phyloP scores from a whole-genome alignment of 352 stramenopile species.

The Thraustotheca clavata region DNA sequence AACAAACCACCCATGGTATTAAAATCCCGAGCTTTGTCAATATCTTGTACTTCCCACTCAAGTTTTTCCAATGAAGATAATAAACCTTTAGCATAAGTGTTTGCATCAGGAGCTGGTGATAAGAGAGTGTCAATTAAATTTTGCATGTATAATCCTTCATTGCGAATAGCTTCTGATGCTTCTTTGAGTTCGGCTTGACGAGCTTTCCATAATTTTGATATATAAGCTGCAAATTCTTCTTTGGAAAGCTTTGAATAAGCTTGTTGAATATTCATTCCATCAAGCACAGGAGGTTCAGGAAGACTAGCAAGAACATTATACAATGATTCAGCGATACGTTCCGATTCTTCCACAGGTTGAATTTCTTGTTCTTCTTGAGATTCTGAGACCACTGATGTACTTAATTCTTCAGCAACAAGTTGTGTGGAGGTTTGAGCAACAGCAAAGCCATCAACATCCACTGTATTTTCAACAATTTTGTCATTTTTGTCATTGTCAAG shows the following conservation, averaged over 20 bases:
- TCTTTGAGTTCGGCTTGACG: constrained; percentile 74
- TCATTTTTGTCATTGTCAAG: constrained; percentile 36
- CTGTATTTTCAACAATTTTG: constrained; percentile 24
- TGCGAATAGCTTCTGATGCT: constrained; percentile 62
- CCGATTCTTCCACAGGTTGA: constrained; percentile 34
- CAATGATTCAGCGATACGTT: constrained; percentile 84
- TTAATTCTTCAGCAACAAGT: background rate
- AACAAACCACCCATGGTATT: constrained; percentile 78
- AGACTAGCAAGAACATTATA: constrained; percentile 72
- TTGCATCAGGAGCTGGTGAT: constrained; percentile 47
- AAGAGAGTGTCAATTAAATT: constrained; percentile 61
- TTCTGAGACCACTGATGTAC: too few relatives aligned
- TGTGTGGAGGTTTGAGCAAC: too few relatives aligned
- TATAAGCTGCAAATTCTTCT: constrained; percentile 60
- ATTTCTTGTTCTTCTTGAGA: constrained; percentile 26
- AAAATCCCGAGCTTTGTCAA: constrained; percentile 83
- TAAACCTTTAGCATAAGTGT: too few relatives aligned
- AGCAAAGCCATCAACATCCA: too few relatives aligned
- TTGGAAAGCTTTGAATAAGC: constrained; percentile 54
- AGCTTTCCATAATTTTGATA: constrained; percentile 74
- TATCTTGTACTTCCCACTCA: constrained; percentile 82
- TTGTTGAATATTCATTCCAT: constrained; percentile 72
- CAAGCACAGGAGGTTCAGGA: constrained; percentile 56
- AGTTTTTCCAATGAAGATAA: constrained; percentile 50
- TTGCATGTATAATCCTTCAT: constrained; percentile 69